These are phyloP conservation scores for Amanita muscaria DNA, from an alignment of 768 basidiomycete genomes.

Conservation along the genomic window DNA sequence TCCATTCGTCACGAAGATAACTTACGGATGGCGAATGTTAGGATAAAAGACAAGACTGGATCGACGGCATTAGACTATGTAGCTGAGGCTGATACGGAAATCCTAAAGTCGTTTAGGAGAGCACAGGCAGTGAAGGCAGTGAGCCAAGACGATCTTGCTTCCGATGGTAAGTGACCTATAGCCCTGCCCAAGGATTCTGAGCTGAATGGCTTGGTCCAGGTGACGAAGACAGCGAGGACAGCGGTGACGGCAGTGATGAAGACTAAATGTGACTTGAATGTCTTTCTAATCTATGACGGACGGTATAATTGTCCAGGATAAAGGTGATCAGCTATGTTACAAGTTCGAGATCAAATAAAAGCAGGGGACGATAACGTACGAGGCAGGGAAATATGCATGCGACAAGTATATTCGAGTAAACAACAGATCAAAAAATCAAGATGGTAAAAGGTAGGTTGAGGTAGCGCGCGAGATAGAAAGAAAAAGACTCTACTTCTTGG, in stretches of 20 bases:
- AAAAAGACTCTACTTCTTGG: slow-evolving; percentile 3
- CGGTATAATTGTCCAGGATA: no score
- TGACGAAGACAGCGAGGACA: slow-evolving; percentile 8
- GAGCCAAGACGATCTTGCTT: slow-evolving; percentile 54
- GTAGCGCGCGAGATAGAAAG: no score
- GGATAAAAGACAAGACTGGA: slow-evolving; percentile 67
- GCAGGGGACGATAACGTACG: no score
- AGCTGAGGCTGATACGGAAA: slow-evolving; percentile 41
- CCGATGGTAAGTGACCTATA: slow-evolving; percentile 38
- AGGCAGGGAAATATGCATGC: no score
- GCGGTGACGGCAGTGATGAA: slow-evolving; percentile 18
- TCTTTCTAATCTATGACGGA: no score
- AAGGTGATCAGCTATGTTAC: no score
- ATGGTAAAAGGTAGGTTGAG: no score
- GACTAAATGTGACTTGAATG: slow-evolving; percentile 20
- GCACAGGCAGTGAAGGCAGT: slow-evolving; percentile 43
- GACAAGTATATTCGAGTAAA: no score
- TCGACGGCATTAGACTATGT: slow-evolving; percentile 49
- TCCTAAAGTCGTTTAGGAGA: slow-evolving; percentile 43
- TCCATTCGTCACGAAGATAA: not conserved
- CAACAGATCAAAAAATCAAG: no score
- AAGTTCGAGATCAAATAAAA: no score
- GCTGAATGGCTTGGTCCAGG: not conserved
- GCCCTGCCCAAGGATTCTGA: not conserved
- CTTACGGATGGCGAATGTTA: slow-evolving; percentile 18